Evolutionary conservation across 768 basidiomycete species (phyloP).

Genomic region (Rhizopogon vulgaris): DNA sequence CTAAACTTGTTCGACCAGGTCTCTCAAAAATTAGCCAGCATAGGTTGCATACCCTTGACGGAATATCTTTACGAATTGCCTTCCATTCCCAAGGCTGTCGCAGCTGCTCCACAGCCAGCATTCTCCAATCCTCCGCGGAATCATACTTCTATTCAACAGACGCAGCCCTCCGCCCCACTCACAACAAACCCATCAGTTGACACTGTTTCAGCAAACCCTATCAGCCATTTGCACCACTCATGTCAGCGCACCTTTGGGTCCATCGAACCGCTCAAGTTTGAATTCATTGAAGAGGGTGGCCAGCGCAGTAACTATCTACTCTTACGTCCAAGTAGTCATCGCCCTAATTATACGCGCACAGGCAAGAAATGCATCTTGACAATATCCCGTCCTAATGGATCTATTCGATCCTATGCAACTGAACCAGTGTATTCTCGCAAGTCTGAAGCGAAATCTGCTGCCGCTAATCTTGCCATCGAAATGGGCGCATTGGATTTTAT

Average conservation of each 20-base stretch:
- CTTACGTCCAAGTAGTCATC: too few relatives aligned
- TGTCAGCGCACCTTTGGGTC: constrained; percentile 38
- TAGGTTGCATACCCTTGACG: constrained; percentile 23
- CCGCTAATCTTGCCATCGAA: constrained; percentile 47
- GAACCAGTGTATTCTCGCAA: constrained; percentile 37
- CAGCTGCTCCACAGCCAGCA: not conserved
- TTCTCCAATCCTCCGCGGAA: not conserved
- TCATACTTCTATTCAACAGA: constrained; percentile 1
- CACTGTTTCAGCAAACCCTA: constrained; percentile 11
- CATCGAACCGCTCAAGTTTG: constrained; percentile 37
- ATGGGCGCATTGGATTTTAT: constrained; percentile 61
- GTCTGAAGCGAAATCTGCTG: constrained; percentile 48
- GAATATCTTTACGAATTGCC: constrained; percentile 16
- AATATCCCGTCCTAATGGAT: constrained; percentile 49
- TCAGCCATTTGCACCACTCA: constrained; percentile 35
- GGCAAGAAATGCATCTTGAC: constrained; percentile 59
- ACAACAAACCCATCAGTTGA: not conserved
- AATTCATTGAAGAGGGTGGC: constrained; percentile 37
- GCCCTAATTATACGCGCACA: constrained; percentile 17
- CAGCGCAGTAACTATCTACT: constrained; percentile 26
- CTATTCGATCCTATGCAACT: constrained; percentile 47
- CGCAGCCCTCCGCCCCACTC: constrained; percentile 6
- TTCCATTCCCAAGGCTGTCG: not conserved
- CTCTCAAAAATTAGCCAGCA: constrained; percentile 16
- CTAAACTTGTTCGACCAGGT: constrained; percentile 15